Conservation (phyloP, 441 rosid genomes). For the Syzygium malaccense region DNA sequence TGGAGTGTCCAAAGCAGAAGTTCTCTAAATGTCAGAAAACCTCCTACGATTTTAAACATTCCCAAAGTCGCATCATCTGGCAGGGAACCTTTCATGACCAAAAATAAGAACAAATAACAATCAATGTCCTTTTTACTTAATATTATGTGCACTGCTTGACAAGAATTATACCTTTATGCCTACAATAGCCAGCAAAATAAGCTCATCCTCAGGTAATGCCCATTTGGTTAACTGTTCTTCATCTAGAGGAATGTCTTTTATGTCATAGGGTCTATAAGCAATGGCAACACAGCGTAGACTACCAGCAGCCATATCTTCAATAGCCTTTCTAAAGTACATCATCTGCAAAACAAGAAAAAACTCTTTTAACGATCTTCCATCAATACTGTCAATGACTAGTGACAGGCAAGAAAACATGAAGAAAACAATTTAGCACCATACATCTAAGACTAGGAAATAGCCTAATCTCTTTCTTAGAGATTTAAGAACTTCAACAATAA, state of each 20-base stretch:
- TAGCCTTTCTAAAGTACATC: slow-evolving; percentile 45
- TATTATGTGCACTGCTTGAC: background rate
- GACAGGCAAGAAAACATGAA: background rate
- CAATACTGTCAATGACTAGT: background rate
- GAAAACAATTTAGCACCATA: background rate
- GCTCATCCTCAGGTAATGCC: slow-evolving; percentile 83
- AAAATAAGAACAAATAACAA: background rate
- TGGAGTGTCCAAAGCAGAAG: background rate
- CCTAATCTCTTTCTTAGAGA: background rate
- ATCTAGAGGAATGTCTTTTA: slow-evolving; percentile 55
- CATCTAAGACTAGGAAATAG: background rate
- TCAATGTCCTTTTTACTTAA: background rate
- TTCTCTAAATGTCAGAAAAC: background rate
- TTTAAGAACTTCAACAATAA: background rate
- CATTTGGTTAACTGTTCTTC: slow-evolving; percentile 61
- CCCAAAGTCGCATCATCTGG: background rate
- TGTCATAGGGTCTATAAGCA: slow-evolving; percentile 70
- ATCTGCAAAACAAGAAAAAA: slow-evolving; percentile 37
- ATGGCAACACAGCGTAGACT: slow-evolving; percentile 96
- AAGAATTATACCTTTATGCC: slow-evolving; percentile 73
- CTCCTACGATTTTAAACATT: background rate
- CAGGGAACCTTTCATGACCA: background rate
- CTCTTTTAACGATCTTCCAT: background rate
- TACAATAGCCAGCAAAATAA: slow-evolving; percentile 77
- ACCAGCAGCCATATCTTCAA: slow-evolving; percentile 84